phyloP scores from a whole-genome alignment of 345 rosid genomes.

The Angophora floribunda region DNA sequence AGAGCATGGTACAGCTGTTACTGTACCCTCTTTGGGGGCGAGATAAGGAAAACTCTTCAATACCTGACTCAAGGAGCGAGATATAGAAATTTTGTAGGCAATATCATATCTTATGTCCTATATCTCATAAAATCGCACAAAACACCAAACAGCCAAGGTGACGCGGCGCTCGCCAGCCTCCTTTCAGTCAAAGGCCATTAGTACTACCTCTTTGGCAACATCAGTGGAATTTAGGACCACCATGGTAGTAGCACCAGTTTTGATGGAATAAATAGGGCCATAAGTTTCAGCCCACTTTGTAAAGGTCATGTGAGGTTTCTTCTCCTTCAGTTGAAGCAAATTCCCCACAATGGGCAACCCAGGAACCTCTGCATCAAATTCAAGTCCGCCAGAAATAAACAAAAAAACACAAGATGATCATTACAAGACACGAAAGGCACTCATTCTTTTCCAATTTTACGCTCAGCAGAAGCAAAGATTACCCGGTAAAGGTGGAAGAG shows the following conservation, averaged over 20 bases:
- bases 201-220: slow-evolving; percentile 65
- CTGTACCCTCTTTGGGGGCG: background rate
- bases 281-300: slow-evolving; percentile 68
- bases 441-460: background rate
- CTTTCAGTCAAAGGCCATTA: background rate
- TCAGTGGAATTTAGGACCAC: slow-evolving; percentile 61
- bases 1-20: background rate
- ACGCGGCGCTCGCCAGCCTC: background rate
- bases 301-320: slow-evolving; percentile 83
- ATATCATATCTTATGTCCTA: background rate
- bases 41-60: background rate
- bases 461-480: background rate
- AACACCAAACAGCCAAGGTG: background rate
- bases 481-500: background rate
- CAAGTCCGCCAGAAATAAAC: background rate
- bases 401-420: background rate
- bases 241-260: slow-evolving; percentile 54
- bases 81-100: background rate
- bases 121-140: background rate
- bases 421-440: background rate
- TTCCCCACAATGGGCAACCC: slow-evolving; percentile 81
- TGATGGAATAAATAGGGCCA: slow-evolving; percentile 78
- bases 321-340: slow-evolving; percentile 77
- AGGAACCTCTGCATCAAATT: slow-evolving; percentile 46
- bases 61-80: background rate